Conservation (phyloP, 2,329 filamentous ascomycete species). For the Epichloe coenophiala region DNA sequence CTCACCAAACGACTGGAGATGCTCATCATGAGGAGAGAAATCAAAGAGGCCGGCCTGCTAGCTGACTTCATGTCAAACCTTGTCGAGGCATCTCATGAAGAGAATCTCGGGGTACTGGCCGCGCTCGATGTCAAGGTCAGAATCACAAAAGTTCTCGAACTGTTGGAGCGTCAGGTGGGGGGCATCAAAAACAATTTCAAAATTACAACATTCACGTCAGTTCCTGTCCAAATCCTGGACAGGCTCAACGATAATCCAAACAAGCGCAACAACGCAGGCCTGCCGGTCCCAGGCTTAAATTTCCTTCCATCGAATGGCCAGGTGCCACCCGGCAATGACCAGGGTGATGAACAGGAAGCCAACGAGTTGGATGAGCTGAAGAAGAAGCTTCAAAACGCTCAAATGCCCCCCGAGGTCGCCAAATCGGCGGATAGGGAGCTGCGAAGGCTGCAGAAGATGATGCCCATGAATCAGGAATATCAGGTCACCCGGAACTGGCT, state of each 20-base stretch:
- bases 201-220: conserved; percentile 63
- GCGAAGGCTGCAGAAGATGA: conserved; percentile 85
- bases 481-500: conserved; percentile 87
- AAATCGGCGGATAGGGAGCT: conserved; percentile 93
- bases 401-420: conserved; percentile 70
- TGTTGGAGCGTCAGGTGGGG: conserved; percentile 70
- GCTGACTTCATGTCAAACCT: conserved; percentile 97
- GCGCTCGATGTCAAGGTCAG: conserved; percentile 66
- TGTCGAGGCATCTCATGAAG: conserved; percentile 74
- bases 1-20: conserved; percentile 75
- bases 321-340: conserved; percentile 31
- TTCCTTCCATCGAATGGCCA: conserved; percentile 22
- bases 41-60: conserved; percentile 69
- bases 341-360: conserved; percentile 62
- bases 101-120: conserved; percentile 79
- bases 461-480: conserved; percentile 89
- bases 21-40: conserved; percentile 71
- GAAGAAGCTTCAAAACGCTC: conserved; percentile 71
- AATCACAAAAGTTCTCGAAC: conserved; percentile 67
- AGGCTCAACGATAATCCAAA: conserved; percentile 31
- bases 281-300: conserved; percentile 26
- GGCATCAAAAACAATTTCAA: conserved; percentile 79
- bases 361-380: conserved; percentile 87
- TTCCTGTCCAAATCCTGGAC: conserved; percentile 47
- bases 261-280: conserved; percentile 16